phyloP scores from a whole-genome alignment of 2,329 filamentous ascomycete genomes.

The Arthroderma uncinatum region DNA sequence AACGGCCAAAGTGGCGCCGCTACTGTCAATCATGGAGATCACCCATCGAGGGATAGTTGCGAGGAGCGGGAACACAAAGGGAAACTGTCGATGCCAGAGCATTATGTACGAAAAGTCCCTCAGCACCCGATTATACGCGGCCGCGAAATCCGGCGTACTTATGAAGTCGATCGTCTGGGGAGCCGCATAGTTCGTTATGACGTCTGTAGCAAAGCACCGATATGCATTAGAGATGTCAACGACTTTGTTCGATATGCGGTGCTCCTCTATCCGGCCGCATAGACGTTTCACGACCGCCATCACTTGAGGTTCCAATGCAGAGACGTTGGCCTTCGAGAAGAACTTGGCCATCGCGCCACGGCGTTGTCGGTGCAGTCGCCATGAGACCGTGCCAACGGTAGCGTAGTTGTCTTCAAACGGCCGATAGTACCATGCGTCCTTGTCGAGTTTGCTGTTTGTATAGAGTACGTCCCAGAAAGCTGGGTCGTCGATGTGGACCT shows the following conservation, averaged over 20 bases:
- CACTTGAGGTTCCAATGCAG: conserved; percentile 12
- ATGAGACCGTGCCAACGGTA: conserved; percentile 17
- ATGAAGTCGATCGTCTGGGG: conserved; percentile 13
- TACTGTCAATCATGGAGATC: conserved; percentile 12
- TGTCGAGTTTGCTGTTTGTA: conserved; percentile 2
- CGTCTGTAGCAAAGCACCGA: conserved; percentile 10
- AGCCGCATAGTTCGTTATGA: conserved; percentile 21
- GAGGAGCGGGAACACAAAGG: conserved; percentile 17
- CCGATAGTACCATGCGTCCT: not conserved
- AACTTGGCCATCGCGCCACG: conserved; percentile 21
- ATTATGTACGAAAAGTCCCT: not conserved
- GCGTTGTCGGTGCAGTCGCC: conserved; percentile 20
- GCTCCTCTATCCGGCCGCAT: not conserved
- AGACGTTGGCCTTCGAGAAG: conserved; percentile 19
- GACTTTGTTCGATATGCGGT: conserved; percentile 2
- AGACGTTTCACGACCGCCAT: not conserved
- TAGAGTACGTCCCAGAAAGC: conserved; percentile 18
- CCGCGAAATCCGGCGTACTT: not conserved
- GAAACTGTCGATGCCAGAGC: conserved; percentile 15
- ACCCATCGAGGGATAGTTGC: conserved; percentile 18
- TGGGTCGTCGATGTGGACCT: conserved; percentile 19
- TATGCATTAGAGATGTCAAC: not conserved
- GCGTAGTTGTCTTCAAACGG: not conserved
- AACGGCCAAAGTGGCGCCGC: not conserved
- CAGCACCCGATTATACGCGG: not conserved